These are phyloP conservation scores for Monocercomonoides exilis DNA, from an alignment of 78 protist genomes.

Conservation along the genomic window DNA sequence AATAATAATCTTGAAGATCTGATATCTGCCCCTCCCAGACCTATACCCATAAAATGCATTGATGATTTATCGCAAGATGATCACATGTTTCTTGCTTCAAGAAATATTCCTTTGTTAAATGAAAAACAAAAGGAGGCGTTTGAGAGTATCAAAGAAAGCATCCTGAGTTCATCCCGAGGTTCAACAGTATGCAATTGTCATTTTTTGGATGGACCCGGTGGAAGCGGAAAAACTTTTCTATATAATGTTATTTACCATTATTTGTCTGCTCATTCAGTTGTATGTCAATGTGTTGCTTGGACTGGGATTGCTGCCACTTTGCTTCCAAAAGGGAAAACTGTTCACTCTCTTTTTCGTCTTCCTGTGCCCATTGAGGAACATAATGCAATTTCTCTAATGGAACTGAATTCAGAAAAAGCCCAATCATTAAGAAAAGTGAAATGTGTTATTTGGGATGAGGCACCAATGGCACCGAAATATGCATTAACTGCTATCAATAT, in stretches of 20 bases:
- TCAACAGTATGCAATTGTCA: neutral
- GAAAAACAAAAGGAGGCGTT: neutral
- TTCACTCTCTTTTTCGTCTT: neutral
- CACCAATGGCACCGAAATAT: too few species aligned
- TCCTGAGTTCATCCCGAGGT: neutral
- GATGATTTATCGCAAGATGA: neutral
- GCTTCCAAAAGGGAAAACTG: neutral
- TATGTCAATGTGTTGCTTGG: neutral
- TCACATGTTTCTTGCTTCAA: neutral
- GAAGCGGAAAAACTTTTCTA: neutral
- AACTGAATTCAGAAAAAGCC: neutral
- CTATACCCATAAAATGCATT: neutral
- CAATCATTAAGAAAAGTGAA: too few species aligned
- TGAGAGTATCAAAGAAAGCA: neutral
- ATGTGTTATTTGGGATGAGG: too few species aligned
- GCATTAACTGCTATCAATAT: too few species aligned
- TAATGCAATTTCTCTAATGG: neutral
- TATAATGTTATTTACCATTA: neutral
- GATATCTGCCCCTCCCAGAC: neutral
- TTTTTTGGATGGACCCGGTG: constrained; percentile 12
- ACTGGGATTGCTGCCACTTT: constrained; percentile 3
- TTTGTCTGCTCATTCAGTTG: neutral
- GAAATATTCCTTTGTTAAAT: neutral
- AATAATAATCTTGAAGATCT: neutral
- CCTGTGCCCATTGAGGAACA: neutral